Percentiles rank a stretch among this genome's conserved stretches.
Conservation (phyloP, 345 rosid species). For the Stellera chamaejasme region DNA sequence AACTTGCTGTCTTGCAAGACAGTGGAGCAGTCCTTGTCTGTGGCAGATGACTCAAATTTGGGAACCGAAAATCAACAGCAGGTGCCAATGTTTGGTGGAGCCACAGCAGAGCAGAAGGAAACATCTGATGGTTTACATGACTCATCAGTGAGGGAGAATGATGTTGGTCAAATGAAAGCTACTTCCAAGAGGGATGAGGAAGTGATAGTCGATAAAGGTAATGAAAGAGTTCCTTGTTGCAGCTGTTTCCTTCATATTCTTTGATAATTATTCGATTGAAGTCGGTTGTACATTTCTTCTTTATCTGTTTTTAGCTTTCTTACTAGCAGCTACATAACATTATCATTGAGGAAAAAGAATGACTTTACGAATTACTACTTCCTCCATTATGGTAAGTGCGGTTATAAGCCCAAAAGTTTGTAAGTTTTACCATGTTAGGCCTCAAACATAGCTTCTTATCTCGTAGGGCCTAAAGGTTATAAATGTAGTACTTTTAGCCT, state of each 20-base stretch:
- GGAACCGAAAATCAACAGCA: constrained; percentile 21
- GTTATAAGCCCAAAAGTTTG: no score
- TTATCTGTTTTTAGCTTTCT: not conserved
- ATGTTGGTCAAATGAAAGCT: constrained; percentile 19
- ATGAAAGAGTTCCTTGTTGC: constrained; percentile 22
- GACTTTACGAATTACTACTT: not conserved
- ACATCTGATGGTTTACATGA: constrained; percentile 18
- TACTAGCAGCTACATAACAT: not conserved
- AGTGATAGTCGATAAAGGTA: constrained; percentile 20
- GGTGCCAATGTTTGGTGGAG: constrained; percentile 14
- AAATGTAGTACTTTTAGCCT: no score
- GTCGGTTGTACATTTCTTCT: not conserved
- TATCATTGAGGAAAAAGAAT: not conserved
- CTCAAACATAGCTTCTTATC: no score
- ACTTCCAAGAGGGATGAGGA: constrained; percentile 20
- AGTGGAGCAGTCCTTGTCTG: constrained; percentile 19
- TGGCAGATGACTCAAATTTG: constrained; percentile 21
- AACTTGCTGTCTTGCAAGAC: constrained; percentile 11
- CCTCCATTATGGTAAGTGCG: no score
- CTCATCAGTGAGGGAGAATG: constrained; percentile 22
- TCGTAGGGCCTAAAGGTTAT: no score
- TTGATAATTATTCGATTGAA: not conserved
- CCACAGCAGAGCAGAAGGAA: constrained; percentile 19
- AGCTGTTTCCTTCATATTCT: constrained; percentile 29
- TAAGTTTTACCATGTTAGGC: no score